Evolutionary conservation across 148 eudicot genomes (phyloP).

Genomic region (Tetragonia tetragonoides): DNA sequence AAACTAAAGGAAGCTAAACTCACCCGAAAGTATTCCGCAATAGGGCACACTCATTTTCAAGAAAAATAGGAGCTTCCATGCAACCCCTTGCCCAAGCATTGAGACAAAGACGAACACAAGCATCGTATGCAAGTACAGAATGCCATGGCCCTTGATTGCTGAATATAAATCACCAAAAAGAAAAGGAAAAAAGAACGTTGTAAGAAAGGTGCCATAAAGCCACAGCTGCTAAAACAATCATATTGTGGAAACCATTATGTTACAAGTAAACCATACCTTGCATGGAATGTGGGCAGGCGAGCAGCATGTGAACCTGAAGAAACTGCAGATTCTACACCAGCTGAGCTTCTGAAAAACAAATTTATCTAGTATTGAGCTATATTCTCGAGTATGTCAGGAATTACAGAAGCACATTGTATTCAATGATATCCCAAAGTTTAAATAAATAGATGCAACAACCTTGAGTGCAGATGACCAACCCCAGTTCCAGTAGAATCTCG

Average conservation of each 20-base stretch:
- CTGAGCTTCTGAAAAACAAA: conserved; percentile 44
- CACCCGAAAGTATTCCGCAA: conserved; percentile 82
- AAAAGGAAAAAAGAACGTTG: background rate
- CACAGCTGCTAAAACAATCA: background rate
- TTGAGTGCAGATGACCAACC: conserved; percentile 34
- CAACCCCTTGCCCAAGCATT: conserved; percentile 97
- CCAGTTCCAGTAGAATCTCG: conserved; percentile 26
- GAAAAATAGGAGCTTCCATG: conserved; percentile 85
- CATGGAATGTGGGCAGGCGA: conserved; percentile 84
- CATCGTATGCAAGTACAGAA: conserved; percentile 86
- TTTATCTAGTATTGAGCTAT: background rate
- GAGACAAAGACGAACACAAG: conserved; percentile 92
- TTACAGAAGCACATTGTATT: conserved; percentile 20
- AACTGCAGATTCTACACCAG: conserved; percentile 50
- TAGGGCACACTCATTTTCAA: conserved; percentile 85
- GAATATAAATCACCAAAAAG: conserved; percentile 25
- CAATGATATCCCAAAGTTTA: conserved; percentile 23
- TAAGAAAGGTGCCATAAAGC: background rate
- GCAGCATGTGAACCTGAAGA: conserved; percentile 68
- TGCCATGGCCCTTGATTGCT: conserved; percentile 94
- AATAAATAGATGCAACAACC: conserved; percentile 37
- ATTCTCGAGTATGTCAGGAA: background rate
- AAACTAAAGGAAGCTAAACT: conserved; percentile 23
- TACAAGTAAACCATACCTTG: conserved; percentile 55
- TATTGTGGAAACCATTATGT: background rate